Evolutionary conservation across 495 filamentous ascomycete species (phyloP), one percentile per base, ranked within the genome.

Genomic region (Neohortaea acidophila): DNA sequence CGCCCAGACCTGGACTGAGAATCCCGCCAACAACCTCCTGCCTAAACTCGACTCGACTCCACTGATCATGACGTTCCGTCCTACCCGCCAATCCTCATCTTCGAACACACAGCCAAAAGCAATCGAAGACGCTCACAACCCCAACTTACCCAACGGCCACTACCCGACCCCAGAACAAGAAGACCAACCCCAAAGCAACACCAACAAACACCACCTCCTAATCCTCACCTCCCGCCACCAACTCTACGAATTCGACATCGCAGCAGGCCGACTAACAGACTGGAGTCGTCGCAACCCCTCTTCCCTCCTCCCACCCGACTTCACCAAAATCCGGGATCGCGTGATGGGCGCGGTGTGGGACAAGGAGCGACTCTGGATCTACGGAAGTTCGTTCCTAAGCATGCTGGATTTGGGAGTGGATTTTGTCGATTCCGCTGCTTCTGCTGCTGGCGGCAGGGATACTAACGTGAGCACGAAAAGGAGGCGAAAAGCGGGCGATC

Each of bases 311-410:
- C 89, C 87, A 0, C 62, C 62, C 4, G 68, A 79, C 22, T 89
- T 87, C 60, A 64, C 63, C 29, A 62, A 68, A 22, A 67, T 81
- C 20, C 68, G 74, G 33, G 83, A 94, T 55, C 67, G 79, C 27
- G 77, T 77, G 14, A 83, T 84, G 61, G 84, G 86, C 13, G 74
- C 76, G 30, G 53, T 93, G 15, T 99, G 91, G 86, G 83, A 94
- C 52, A 63, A 62, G 11, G 64, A 79, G 37, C 68, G 85, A 4
- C 58, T 87, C 2, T 96, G 89, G 85, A 56, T 94, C 6, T 94
- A 87, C 54, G 86, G 84, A 9, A 65, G 67, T 6, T 72, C 70
- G 0, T 94, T 84, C 71, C 53, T 99, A 37, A 93, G 79, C 69
- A 96, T 96, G 86, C 72, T 96, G 43, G 84, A 96, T 56, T 52